Evolutionary conservation across 2,329 filamentous ascomycete species (phyloP), one percentile per base, ranked within the genome.

Genomic region (Xylaria sp.): DNA sequence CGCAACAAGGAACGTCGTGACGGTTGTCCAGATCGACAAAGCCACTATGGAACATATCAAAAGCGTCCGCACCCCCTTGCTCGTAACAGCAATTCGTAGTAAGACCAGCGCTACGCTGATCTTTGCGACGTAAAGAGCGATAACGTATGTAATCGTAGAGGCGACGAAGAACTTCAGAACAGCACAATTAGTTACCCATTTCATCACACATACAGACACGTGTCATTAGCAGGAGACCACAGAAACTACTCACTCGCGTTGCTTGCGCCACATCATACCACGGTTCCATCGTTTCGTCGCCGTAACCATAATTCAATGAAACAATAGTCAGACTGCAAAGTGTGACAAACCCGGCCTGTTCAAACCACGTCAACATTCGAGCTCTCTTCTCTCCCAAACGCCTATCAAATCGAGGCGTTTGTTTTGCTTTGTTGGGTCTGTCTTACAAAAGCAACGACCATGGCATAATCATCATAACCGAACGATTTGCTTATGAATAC

Each of bases 21-120:
- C 70, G 20, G 68, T 69, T 2, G 70, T 71, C 71, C 70, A 73
- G 1, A 73, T 56, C 13, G 70, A 71, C 43, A 73, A 61, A 1
- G 18, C 54, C 15, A 54, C 66, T 6, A 73, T 71, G 0, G 71
- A 72, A 55, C 52, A 62, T n/a, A 64, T 55, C 33, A 73, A 25
- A 6, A 73, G 1, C 10, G 49, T 66, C 51, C 68, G 70, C 9
- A 72, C 68, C 8, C 59, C 54, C n/a, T 71, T 68, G 63, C 58
- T 71, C 63, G 70, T 72, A 4, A 72, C 68, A 25, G 71, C 68
- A 60, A 73, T 70, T 23, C 71, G 70, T 28, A 70, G 64, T 9
- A 73, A 48, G 9, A 73, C 71, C 13, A 72, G 63, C 10, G 71
- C 71, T 3, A 72, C 70, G 41, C 71, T 73, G 10, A 73, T 59